phyloP scores from a whole-genome alignment of 2,329 filamentous ascomycete genomes.

The Cladorrhinum sp. region DNA sequence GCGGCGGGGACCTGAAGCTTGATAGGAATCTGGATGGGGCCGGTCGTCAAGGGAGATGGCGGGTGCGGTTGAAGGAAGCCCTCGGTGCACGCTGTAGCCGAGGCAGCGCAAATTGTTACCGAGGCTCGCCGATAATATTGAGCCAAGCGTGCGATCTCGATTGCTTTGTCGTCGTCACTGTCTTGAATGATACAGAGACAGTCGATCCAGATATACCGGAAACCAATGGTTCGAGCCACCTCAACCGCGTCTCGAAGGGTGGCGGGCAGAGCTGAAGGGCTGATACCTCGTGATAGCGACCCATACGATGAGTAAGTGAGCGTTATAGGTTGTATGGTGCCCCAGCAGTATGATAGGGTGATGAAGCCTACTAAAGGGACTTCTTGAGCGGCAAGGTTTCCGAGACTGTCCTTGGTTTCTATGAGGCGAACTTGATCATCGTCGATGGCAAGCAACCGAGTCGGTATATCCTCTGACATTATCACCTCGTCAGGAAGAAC shows the following conservation, averaged over 20 bases:
- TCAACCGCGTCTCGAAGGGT: slow-evolving; percentile 9
- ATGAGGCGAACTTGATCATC: background rate
- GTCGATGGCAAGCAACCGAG: slow-evolving; percentile 11
- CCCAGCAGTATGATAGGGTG: slow-evolving; percentile 17
- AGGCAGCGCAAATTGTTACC: slow-evolving; percentile 12
- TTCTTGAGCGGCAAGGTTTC: background rate
- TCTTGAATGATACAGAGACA: slow-evolving; percentile 15
- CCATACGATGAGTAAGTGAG: background rate
- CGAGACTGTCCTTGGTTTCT: slow-evolving; percentile 1
- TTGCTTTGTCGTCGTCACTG: background rate
- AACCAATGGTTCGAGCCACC: background rate
- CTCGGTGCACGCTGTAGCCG: background rate
- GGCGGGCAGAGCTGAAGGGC: background rate
- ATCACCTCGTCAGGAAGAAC: slow-evolving; percentile 2
- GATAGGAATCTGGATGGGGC: background rate
- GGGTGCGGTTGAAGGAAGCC: background rate
- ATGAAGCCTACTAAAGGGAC: slow-evolving; percentile 10
- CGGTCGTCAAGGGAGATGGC: background rate
- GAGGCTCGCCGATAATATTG: slow-evolving; percentile 13
- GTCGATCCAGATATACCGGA: slow-evolving; percentile 16
- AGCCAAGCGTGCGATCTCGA: slow-evolving; percentile 11
- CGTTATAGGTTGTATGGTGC: slow-evolving; percentile 10
- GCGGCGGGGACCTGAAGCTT: background rate
- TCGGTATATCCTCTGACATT: slow-evolving; percentile 4
- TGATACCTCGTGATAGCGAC: background rate